Percentiles rank a stretch among this genome's conserved stretches.
These are phyloP conservation scores for Candida maesae DNA, from an alignment of 805 yeast genomes.

Conservation along the genomic window DNA sequence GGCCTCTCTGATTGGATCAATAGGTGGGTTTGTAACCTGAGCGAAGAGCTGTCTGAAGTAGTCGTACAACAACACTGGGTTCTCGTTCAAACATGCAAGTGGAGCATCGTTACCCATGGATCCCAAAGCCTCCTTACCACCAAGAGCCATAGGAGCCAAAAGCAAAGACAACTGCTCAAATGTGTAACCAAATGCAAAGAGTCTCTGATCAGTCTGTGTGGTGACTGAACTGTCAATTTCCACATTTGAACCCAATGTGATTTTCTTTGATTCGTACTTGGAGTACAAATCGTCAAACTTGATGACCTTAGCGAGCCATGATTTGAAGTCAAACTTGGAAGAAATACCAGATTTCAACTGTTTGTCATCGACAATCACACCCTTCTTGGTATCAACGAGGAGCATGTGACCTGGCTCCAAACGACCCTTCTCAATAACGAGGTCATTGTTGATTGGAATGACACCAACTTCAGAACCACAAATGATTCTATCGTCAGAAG, in stretches of 20 bases:
- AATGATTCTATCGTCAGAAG: constrained; percentile 91
- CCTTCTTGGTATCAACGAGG: constrained; percentile 89
- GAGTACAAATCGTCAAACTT: constrained; percentile 70
- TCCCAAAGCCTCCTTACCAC: constrained; percentile 92
- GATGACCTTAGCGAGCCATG: constrained; percentile 88
- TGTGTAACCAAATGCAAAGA: constrained; percentile 89
- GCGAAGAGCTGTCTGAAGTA: constrained; percentile 96
- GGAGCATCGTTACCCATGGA: constrained; percentile 99
- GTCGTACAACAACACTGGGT: constrained; percentile 86
- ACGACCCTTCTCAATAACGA: constrained; percentile 86
- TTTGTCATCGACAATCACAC: constrained; percentile 89
- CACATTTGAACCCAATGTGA: constrained; percentile 17
- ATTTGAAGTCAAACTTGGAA: constrained; percentile 81
- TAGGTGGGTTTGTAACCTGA: constrained; percentile 98
- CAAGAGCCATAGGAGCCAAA: constrained; percentile 88
- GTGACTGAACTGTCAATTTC: constrained; percentile 29
- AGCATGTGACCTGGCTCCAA: constrained; percentile 95
- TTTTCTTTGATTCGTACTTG: constrained; percentile 40
- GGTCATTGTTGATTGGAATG: constrained; percentile 79
- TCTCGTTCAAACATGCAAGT: constrained; percentile 89
- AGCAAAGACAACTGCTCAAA: constrained; percentile 83
- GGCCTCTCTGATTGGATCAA: constrained; percentile 95
- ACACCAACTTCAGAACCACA: constrained; percentile 99
- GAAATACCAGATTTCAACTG: constrained; percentile 81
- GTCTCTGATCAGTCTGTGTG: constrained; percentile 75